A percentile compares a stretch with the other conserved stretches of the same genome.
Conservation (phyloP, 306 rosid species). For the Lupinus albus region DNA sequence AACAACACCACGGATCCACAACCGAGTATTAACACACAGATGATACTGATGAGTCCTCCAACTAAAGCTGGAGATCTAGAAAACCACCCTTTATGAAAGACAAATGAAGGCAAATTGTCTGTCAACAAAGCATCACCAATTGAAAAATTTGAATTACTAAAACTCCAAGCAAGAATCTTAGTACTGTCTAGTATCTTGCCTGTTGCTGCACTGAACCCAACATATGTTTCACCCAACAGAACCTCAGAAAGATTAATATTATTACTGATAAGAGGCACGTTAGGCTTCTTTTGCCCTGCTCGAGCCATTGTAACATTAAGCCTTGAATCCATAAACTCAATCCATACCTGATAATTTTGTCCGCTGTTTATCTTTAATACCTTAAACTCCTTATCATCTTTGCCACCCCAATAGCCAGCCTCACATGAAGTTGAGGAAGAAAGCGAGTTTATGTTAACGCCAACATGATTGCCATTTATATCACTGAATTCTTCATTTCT, state of each 20-base stretch:
- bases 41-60: slow-evolving; percentile 34
- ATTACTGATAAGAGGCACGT: slow-evolving; percentile 53
- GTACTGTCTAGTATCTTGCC: slow-evolving; percentile 49
- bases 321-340: slow-evolving; percentile 49
- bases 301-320: slow-evolving; percentile 55
- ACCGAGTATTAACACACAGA: slow-evolving; percentile 39
- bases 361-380: slow-evolving; percentile 46
- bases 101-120: slow-evolving; percentile 58
- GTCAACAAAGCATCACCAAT: slow-evolving; percentile 61
- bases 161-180: slow-evolving; percentile 66
- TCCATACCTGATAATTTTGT: slow-evolving; percentile 64
- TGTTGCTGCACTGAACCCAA: slow-evolving; percentile 54
- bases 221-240: slow-evolving; percentile 53
- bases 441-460: slow-evolving; percentile 55
- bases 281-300: slow-evolving; percentile 53
- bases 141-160: slow-evolving; percentile 58
- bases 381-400: slow-evolving; percentile 45
- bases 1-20: slow-evolving; percentile 28
- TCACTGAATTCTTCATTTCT: slow-evolving; percentile 51
- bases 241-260: slow-evolving; percentile 51
- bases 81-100: slow-evolving; percentile 42
- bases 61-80: slow-evolving; percentile 34
- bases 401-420: slow-evolving; percentile 58
- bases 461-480: slow-evolving; percentile 53
- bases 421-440: slow-evolving; percentile 42